phyloP scores from a whole-genome alignment of 2,329 filamentous ascomycete species.

The Emergomyces orientalis region DNA sequence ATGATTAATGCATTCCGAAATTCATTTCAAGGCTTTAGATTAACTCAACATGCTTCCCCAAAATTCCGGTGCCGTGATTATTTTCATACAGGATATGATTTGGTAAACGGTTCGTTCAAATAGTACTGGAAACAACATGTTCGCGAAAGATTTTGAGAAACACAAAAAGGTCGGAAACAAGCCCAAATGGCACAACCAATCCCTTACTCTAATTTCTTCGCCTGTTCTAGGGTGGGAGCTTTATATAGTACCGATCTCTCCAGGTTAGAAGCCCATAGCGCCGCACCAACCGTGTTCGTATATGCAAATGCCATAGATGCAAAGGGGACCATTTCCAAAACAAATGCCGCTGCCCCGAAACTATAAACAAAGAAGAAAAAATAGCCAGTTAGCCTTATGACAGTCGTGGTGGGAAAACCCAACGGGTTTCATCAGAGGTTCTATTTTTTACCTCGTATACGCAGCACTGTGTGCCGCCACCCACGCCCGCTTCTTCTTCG shows the following conservation, averaged over 20 bases:
- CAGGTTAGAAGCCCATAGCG: constrained; percentile 86
- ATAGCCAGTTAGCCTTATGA: not conserved
- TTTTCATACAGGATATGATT: not conserved
- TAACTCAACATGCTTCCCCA: not conserved
- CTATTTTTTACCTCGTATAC: constrained; percentile 66
- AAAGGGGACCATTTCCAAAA: constrained; percentile 78
- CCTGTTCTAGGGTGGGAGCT: constrained; percentile 20
- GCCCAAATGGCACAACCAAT: not conserved
- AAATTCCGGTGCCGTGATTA: not conserved
- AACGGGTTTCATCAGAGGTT: not conserved
- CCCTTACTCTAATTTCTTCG: constrained; percentile 24
- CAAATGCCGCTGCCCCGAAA: constrained; percentile 66
- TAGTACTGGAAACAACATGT: not conserved
- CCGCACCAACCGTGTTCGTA: constrained; percentile 85
- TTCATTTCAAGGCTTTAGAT: not conserved
- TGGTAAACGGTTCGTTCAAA: not conserved
- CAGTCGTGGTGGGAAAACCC: not conserved
- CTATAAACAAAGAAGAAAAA: constrained; percentile 15
- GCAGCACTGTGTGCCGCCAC: constrained; percentile 60
- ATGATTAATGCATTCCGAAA: not conserved
- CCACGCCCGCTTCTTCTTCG: constrained; percentile 56
- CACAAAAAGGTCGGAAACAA: too few relatives aligned
- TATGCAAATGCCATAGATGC: constrained; percentile 77
- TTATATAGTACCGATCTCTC: constrained; percentile 42
- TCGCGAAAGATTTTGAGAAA: not conserved